phyloP scores from a whole-genome alignment of 1,284 basidiomycete genomes.

The Naganishia cerealis region DNA sequence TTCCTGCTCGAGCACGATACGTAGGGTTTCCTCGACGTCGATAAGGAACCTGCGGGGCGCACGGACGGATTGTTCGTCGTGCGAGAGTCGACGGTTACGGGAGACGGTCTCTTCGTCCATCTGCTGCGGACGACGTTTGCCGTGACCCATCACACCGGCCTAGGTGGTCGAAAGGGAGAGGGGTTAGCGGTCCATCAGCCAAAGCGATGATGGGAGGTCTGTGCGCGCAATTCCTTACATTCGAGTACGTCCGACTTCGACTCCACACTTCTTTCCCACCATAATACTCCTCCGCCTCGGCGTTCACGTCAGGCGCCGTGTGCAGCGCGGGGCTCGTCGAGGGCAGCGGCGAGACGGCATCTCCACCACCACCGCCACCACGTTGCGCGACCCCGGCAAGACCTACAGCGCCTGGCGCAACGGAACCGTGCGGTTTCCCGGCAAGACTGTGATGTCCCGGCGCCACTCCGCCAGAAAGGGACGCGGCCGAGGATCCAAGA shows the following conservation, averaged over 20 bases:
- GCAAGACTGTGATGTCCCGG: constrained; percentile 7
- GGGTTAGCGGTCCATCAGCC: no score
- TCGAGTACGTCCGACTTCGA: constrained; percentile 79
- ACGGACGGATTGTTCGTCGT: constrained; percentile 58
- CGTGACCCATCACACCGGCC: constrained; percentile 67
- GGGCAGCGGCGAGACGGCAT: background rate
- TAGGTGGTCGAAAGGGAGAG: constrained; percentile 9
- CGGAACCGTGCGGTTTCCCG: constrained; percentile 10
- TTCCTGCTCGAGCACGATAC: constrained; percentile 93
- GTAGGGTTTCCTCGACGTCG: constrained; percentile 98
- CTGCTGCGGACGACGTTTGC: constrained; percentile 60
- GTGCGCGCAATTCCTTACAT: no score
- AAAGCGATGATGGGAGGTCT: no score
- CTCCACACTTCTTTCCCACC: constrained; percentile 71
- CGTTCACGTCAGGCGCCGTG: constrained; percentile 58
- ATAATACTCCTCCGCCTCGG: constrained; percentile 78
- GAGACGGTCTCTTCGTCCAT: constrained; percentile 74
- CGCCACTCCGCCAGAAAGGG: background rate
- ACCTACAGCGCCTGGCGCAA: constrained; percentile 8
- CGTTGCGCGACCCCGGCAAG: constrained; percentile 6
- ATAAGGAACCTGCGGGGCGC: constrained; percentile 80
- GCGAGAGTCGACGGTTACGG: constrained; percentile 74
- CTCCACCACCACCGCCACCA: background rate
- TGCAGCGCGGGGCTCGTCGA: background rate
- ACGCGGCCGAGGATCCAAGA: background rate